A percentile compares a stretch with the other conserved stretches of the same genome.
Conservation (phyloP, 1,139 yeast genomes). For the Candida dubliniensis region DNA sequence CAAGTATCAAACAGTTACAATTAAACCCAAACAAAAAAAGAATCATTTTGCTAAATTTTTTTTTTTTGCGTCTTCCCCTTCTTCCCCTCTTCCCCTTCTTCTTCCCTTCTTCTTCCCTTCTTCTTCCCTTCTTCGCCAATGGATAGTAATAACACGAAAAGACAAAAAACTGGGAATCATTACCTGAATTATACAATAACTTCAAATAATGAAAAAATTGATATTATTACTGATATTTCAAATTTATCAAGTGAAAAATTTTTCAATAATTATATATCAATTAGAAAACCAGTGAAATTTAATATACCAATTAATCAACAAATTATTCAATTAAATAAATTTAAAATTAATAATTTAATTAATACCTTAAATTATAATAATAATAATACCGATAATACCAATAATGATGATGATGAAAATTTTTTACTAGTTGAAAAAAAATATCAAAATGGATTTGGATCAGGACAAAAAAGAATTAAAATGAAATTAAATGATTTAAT, state of each 20-base stretch:
- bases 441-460: slow-evolving; percentile 61
- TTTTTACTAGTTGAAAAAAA: slow-evolving; percentile 62
- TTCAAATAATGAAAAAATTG: neutral
- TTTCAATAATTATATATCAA: slow-evolving; percentile 27
- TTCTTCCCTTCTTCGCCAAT: neutral
- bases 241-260: slow-evolving; percentile 17
- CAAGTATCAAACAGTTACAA: too few species aligned
- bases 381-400: too few species aligned
- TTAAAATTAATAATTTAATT: slow-evolving; percentile 37
- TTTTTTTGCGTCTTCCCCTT: too few species aligned
- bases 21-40: too few species aligned
- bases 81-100: neutral
- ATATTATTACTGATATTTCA: neutral
- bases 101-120: neutral
- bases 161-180: slow-evolving; percentile 4
- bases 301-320: slow-evolving; percentile 22
- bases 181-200: slow-evolving; percentile 1
- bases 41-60: too few species aligned
- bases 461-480: slow-evolving; percentile 52
- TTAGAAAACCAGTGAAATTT: slow-evolving; percentile 42
- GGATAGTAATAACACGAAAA: neutral
- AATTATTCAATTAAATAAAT: slow-evolving; percentile 18
- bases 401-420: slow-evolving; percentile 24
- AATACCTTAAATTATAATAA: slow-evolving; percentile 28
- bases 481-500: slow-evolving; percentile 52